Conservation (phyloP, 163 green algal species). For the Scenedesmus sp. region DNA sequence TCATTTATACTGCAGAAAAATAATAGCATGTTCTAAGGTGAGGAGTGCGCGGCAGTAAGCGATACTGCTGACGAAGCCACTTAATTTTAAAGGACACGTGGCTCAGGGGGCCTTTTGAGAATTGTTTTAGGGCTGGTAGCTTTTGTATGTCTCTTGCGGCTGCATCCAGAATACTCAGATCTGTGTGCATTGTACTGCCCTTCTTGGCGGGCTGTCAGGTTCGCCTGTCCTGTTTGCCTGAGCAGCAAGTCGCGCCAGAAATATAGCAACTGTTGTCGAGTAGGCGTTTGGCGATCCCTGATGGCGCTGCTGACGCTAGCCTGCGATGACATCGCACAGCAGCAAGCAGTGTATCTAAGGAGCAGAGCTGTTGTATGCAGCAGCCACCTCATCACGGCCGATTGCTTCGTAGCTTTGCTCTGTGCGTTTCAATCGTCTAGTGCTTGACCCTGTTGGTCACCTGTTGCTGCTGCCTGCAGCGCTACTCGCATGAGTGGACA, state of each 20-base stretch:
- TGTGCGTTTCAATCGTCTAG: not conserved
- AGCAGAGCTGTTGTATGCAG: too few relatives aligned
- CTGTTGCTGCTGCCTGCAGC: not conserved
- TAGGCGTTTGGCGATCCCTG: too few relatives aligned
- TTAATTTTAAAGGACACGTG: not conserved
- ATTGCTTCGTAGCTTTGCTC: too few relatives aligned
- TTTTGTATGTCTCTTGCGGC: not conserved
- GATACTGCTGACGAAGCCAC: not conserved
- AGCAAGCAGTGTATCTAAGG: too few relatives aligned
- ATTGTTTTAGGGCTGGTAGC: not conserved
- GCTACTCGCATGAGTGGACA: conserved; percentile 35
- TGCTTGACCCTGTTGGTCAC: not conserved
- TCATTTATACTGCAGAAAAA: not conserved
- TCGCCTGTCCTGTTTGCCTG: not conserved
- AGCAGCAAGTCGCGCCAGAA: not conserved
- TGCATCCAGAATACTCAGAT: not conserved
- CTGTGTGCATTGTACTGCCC: not conserved
- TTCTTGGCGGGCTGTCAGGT: not conserved
- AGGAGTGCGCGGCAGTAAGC: not conserved
- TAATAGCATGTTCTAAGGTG: conserved; percentile 7
- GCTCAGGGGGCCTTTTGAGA: not conserved
- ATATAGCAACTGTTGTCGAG: too few relatives aligned
- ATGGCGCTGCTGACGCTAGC: too few relatives aligned
- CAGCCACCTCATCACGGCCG: too few relatives aligned
- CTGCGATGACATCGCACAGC: too few relatives aligned